Evolutionary conservation across 2,329 filamentous ascomycete genomes (phyloP).

Genomic region (Clonostachys solani): DNA sequence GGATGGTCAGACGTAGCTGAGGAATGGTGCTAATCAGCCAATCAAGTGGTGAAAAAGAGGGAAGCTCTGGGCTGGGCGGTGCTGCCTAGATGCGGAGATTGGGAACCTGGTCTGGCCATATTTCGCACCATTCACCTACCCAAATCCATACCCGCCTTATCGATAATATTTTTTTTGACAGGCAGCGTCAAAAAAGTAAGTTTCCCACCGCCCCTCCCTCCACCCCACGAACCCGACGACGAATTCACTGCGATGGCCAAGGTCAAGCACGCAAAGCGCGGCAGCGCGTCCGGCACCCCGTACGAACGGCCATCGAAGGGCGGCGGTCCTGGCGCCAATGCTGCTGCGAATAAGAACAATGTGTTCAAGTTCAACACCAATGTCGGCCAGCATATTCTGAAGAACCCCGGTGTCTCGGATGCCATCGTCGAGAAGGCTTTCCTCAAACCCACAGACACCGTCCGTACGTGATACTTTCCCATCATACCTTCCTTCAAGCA

Average conservation of each 20-base stretch:
- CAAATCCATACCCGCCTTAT: too few species aligned
- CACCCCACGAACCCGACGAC: slow-evolving; percentile 1
- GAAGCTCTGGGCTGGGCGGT: too few species aligned
- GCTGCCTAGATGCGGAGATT: too few species aligned
- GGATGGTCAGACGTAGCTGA: too few species aligned
- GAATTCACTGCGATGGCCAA: slow-evolving; percentile 42
- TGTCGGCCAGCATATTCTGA: slow-evolving; percentile 84
- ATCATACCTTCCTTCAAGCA: too few species aligned
- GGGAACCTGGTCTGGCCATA: too few species aligned
- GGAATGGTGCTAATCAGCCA: too few species aligned
- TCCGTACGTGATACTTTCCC: slow-evolving; percentile 38
- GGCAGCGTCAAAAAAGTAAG: slow-evolving; percentile 13
- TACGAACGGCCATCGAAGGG: slow-evolving; percentile 32
- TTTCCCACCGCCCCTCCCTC: slow-evolving; percentile 12
- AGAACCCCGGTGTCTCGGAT: slow-evolving; percentile 81
- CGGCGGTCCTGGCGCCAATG: slow-evolving; percentile 12
- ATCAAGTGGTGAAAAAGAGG: too few species aligned
- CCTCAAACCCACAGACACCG: slow-evolving; percentile 84
- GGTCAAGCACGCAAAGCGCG: slow-evolving; percentile 46
- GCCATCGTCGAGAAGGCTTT: slow-evolving; percentile 70
- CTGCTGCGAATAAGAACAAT: slow-evolving; percentile 55
- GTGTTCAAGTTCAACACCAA: slow-evolving; percentile 98
- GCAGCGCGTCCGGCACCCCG: slow-evolving; percentile 33
- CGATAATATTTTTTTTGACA: slow-evolving; percentile 10
- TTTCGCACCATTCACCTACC: too few species aligned